A percentile compares a stretch with the other conserved stretches of the same genome.
These are phyloP conservation scores for Penicillium cosmopolitanum DNA, from an alignment of 495 filamentous ascomycete species.

Conservation along the genomic window DNA sequence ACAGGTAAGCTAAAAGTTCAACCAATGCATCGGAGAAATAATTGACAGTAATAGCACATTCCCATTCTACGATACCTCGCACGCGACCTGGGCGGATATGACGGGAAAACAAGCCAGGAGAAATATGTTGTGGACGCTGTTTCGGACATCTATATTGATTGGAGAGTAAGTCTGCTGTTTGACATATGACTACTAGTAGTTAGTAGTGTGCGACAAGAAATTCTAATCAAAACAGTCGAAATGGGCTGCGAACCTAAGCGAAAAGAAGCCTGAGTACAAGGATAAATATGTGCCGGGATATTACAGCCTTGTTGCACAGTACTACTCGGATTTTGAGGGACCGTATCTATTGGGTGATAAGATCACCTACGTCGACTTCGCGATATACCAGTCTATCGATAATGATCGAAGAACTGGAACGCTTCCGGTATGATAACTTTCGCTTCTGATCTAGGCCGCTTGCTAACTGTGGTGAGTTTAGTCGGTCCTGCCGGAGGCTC, in stretches of 20 bases:
- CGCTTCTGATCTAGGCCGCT: neutral
- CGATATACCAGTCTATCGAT: constrained; percentile 39
- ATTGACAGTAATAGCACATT: constrained; percentile 30
- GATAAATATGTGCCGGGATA: constrained; percentile 30
- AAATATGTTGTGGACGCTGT: constrained; percentile 48
- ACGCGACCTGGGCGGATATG: constrained; percentile 40
- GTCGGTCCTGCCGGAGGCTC: constrained; percentile 1
- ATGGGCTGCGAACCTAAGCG: constrained; percentile 30
- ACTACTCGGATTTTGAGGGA: constrained; percentile 27
- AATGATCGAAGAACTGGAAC: constrained; percentile 29
- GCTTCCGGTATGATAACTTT: constrained; percentile 14
- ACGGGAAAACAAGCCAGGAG: constrained; percentile 42
- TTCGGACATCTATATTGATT: constrained; percentile 48
- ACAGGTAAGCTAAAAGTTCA: constrained; percentile 31
- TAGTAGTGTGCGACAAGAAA: neutral
- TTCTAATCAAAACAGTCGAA: constrained; percentile 15
- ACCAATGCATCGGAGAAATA: neutral
- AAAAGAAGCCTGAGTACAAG: constrained; percentile 25
- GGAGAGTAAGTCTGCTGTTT: constrained; percentile 26
- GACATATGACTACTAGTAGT: neutral
- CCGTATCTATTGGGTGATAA: constrained; percentile 38
- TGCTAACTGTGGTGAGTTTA: neutral
- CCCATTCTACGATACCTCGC: constrained; percentile 47
- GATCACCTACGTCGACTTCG: constrained; percentile 41
- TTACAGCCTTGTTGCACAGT: constrained; percentile 29